These are phyloP conservation scores for Hyphopichia khmerensis DNA, from an alignment of 1,139 yeast genomes.

Conservation along the genomic window DNA sequence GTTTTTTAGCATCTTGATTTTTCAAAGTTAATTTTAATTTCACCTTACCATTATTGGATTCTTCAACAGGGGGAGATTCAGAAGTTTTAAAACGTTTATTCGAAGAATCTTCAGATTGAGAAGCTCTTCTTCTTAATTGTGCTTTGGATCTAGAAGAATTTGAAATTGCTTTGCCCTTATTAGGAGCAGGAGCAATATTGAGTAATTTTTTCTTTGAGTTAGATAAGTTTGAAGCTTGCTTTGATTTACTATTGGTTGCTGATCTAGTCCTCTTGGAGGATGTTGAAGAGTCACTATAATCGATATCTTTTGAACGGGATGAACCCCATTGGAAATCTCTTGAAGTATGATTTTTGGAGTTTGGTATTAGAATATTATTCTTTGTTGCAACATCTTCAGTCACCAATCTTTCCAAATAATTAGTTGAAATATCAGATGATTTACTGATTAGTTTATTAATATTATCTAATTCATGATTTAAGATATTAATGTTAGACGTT, in stretches of 20 bases:
- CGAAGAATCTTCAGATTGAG: constrained; percentile 1
- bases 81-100: background rate
- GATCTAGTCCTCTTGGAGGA: constrained; percentile 1
- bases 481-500: constrained; percentile 25
- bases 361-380: background rate
- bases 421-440: constrained; percentile 27
- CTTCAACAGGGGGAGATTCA: constrained; percentile 1
- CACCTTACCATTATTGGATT: constrained; percentile 8
- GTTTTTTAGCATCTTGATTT: constrained; percentile 6
- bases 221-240: background rate
- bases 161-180: background rate
- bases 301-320: constrained; percentile 15
- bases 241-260: background rate
- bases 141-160: background rate
- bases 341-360: constrained; percentile 7
- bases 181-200: constrained; percentile 7
- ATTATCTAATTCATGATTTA: constrained; percentile 28
- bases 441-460: constrained; percentile 23
- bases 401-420: constrained; percentile 36
- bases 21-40: constrained; percentile 9
- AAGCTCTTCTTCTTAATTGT: constrained; percentile 7
- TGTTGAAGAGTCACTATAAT: background rate
- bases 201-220: constrained; percentile 7
- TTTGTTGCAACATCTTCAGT: constrained; percentile 34
- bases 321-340: constrained; percentile 32